phyloP scores from a whole-genome alignment of 257 asterid species.

The Gynochthodes officinalis region DNA sequence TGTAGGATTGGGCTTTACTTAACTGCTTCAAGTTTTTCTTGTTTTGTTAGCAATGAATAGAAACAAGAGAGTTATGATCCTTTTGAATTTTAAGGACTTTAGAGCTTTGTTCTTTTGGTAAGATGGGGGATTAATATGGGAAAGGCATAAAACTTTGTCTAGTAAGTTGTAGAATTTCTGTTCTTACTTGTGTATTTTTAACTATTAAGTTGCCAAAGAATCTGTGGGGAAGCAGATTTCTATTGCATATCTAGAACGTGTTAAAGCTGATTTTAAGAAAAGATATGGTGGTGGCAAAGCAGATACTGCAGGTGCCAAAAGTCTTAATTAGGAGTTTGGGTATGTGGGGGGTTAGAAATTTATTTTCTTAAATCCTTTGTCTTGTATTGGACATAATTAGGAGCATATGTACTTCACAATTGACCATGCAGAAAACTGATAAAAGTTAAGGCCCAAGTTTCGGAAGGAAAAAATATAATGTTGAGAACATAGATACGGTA shows the following conservation, averaged over 20 bases:
- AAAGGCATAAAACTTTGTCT: not conserved
- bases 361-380: not conserved
- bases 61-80: not conserved
- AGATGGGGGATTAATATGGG: too few relatives aligned
- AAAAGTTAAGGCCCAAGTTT: constrained; percentile 88
- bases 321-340: constrained; percentile 95
- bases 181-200: not conserved
- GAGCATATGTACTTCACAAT: constrained; percentile 90
- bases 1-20: not conserved
- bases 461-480: constrained; percentile 89
- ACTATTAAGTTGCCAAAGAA: constrained; percentile 63
- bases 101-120: not conserved
- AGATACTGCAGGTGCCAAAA: constrained; percentile 76
- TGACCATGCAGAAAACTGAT: constrained; percentile 84
- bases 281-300: constrained; percentile 97
- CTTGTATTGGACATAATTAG: constrained; percentile 24
- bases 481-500: constrained; percentile 91
- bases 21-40: not conserved
- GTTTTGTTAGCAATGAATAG: not conserved
- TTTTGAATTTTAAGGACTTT: constrained; percentile 9
- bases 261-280: constrained; percentile 82
- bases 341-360: constrained; percentile 21
- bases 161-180: too few relatives aligned
- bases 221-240: constrained; percentile 89
- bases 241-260: constrained; percentile 77